Evolutionary conservation across 768 basidiomycete species (phyloP).

Genomic region (Mycena floridula): DNA sequence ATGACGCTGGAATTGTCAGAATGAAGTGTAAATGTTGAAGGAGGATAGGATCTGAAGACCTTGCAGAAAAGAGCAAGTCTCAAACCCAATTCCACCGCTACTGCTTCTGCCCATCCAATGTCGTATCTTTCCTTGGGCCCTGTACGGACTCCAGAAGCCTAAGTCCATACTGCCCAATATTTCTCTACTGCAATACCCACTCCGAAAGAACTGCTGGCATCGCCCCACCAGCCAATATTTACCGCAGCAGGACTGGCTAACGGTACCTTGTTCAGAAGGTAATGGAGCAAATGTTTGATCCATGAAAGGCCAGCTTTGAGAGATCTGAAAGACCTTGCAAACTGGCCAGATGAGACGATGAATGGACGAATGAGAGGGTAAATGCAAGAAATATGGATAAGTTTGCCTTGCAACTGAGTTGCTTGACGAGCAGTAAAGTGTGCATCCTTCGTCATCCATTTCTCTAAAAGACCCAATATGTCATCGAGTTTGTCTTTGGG

Average conservation of each 20-base stretch:
- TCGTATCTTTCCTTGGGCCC: constrained; percentile 20
- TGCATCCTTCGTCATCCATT: constrained; percentile 5
- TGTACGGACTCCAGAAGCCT: constrained; percentile 17
- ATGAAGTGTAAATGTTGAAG: constrained; percentile 17
- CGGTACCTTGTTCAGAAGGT: constrained; percentile 13
- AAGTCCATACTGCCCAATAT: constrained; percentile 25
- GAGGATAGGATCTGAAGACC: neutral
- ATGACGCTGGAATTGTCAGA: constrained; percentile 31
- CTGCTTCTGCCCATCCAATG: constrained; percentile 34
- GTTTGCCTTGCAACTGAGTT: constrained; percentile 21
- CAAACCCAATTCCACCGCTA: constrained; percentile 28
- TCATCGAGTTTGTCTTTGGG: constrained; percentile 14
- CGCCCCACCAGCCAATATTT: constrained; percentile 28
- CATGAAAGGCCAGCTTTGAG: constrained; percentile 16
- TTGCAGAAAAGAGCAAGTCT: constrained; percentile 5
- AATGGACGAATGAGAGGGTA: constrained; percentile 19
- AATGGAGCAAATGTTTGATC: constrained; percentile 8
- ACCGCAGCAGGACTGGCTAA: constrained; percentile 5
- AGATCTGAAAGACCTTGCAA: constrained; percentile 11
- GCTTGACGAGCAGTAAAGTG: constrained; percentile 15
- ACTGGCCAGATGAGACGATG: constrained; percentile 12
- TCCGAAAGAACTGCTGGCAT: constrained; percentile 27
- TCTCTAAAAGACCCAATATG: constrained; percentile 7
- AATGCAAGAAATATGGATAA: constrained; percentile 24
- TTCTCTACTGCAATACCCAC: constrained; percentile 22